Conservation (phyloP, 768 basidiomycete genomes). For the Pulveroboletus sp. region DNA sequence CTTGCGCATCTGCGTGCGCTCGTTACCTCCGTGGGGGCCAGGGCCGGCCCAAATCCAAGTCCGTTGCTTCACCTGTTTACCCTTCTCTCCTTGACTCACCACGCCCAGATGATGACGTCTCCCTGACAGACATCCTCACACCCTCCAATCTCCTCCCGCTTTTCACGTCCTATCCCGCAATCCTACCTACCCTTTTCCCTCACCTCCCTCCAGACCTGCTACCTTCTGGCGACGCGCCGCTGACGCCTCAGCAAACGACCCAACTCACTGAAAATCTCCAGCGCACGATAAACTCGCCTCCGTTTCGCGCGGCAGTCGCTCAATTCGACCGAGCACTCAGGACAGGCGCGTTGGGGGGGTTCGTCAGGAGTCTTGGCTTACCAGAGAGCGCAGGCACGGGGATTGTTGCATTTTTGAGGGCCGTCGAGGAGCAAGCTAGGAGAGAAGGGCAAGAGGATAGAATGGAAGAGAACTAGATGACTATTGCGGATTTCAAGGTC, state of each 20-base stretch:
- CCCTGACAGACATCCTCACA: slow-evolving; percentile 73
- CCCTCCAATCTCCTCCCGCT: slow-evolving; percentile 67
- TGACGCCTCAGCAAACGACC: slow-evolving; percentile 21
- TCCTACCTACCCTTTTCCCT: slow-evolving; percentile 69
- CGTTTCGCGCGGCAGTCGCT: slow-evolving; percentile 74
- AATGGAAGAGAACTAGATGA: slow-evolving; percentile 74
- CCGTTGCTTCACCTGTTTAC: neutral
- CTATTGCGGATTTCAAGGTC: neutral
- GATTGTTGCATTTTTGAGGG: slow-evolving; percentile 73
- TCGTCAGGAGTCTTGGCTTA: slow-evolving; percentile 75
- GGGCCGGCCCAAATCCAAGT: slow-evolving; percentile 18
- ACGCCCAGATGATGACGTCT: slow-evolving; percentile 42
- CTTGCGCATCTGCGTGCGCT: slow-evolving; percentile 57
- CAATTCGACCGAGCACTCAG: slow-evolving; percentile 82
- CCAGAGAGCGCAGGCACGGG: slow-evolving; percentile 82
- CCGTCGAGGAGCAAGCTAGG: slow-evolving; percentile 70
- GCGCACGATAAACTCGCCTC: slow-evolving; percentile 75
- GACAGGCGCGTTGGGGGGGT: slow-evolving; percentile 69
- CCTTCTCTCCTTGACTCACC: neutral
- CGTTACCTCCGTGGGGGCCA: slow-evolving; percentile 42
- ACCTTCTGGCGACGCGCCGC: slow-evolving; percentile 56
- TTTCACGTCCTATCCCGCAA: slow-evolving; percentile 62
- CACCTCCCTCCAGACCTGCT: slow-evolving; percentile 70
- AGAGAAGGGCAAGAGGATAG: slow-evolving; percentile 44
- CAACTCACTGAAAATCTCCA: slow-evolving; percentile 52